Evolutionary conservation across 2,329 filamentous ascomycete genomes (phyloP), one percentile per base, ranked within the genome.

Genomic region (Aspergillus melleus): DNA sequence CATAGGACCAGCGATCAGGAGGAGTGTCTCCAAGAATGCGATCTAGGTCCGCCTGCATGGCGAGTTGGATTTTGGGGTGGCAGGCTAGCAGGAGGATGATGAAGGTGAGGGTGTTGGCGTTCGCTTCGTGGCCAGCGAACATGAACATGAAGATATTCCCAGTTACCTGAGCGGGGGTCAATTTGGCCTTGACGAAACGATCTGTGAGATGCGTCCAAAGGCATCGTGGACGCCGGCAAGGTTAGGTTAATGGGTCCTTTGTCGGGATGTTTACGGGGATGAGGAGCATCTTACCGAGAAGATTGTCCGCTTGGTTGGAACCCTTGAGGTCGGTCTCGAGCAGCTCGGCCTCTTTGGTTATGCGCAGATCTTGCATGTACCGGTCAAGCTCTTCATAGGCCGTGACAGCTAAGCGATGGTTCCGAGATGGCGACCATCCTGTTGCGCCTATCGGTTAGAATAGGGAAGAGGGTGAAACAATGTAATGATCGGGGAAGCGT

Each of bases 31-130:
- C n/a, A 10, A 55, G n/a, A 19, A 55, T 55, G 10, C 19, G 9
- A 46, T 55, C 54, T 11, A 55, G 54, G 19, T 49, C 44, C 14
- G 42, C n/a, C 20, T 55, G 54, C 44, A 55, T 20, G 2, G 54
- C 16, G 12, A 19, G 39, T n/a, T 55, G 54, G n/a, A 26, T 39
- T 22, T 19, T 12, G n/a, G 54, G 54, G 42, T 55, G 54, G 10
- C 54, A 55, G 24, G 54, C 54, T 3, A 55, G 29, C 3, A 55
- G 54, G 19, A 55, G 20, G 11, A 50, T 55, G 29, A 55, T 24
- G 20, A 55, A 55, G 20, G 54, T 55, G 24, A 55, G 54, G 16
- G 54, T 55, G 26, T 55, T 55, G 54, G 54, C 54, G 19, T 55
- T 55, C 4, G 54, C 22, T 49, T 55, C 54, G 22, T 55, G 54